phyloP scores from a whole-genome alignment of 2,329 filamentous ascomycete species.

The Cytospora schulzeri region DNA sequence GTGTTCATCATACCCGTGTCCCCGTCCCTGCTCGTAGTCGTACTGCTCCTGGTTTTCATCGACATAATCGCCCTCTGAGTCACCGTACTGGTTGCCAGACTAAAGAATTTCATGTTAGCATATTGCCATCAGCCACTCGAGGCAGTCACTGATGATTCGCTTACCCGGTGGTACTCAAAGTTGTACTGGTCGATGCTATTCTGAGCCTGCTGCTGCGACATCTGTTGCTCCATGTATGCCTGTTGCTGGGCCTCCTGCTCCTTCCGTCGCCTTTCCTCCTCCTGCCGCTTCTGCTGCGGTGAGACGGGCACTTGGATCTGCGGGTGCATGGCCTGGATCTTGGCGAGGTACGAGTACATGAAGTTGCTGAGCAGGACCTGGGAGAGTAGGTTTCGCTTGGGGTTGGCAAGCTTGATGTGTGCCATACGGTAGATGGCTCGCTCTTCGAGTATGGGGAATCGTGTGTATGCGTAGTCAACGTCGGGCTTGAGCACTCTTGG shows the following conservation, averaged over 20 bases:
- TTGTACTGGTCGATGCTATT: slow-evolving; percentile 35
- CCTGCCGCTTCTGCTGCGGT: slow-evolving; percentile 53
- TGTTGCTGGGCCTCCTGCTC: slow-evolving; percentile 47
- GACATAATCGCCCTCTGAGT: slow-evolving; percentile 36
- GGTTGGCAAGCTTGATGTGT: slow-evolving; percentile 98
- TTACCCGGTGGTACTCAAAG: slow-evolving; percentile 42
- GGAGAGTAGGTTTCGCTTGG: slow-evolving; percentile 84
- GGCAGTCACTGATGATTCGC: slow-evolving; percentile 9
- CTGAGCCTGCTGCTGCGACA: slow-evolving; percentile 37
- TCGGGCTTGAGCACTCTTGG: slow-evolving; percentile 75
- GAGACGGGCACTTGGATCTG: slow-evolving; percentile 89
- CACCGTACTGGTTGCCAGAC: slow-evolving; percentile 37
- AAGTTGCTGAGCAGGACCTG: slow-evolving; percentile 98
- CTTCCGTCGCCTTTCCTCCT: slow-evolving; percentile 53
- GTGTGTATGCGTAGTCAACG: slow-evolving; percentile 93
- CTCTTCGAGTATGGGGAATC: slow-evolving; percentile 94
- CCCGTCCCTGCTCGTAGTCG: slow-evolving; percentile 38
- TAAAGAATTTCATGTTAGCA: slow-evolving; percentile 23
- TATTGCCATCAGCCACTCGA: neutral
- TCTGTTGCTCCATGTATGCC: slow-evolving; percentile 47
- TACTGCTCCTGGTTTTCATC: slow-evolving; percentile 39
- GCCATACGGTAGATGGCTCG: slow-evolving; percentile 98
- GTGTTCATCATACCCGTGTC: slow-evolving; percentile 26
- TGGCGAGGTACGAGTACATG: slow-evolving; percentile 99
- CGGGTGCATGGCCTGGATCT: slow-evolving; percentile 98